These are phyloP conservation scores for Sporothrix euskadiensis DNA, from an alignment of 2,329 filamentous ascomycete genomes.

Conservation along the genomic window DNA sequence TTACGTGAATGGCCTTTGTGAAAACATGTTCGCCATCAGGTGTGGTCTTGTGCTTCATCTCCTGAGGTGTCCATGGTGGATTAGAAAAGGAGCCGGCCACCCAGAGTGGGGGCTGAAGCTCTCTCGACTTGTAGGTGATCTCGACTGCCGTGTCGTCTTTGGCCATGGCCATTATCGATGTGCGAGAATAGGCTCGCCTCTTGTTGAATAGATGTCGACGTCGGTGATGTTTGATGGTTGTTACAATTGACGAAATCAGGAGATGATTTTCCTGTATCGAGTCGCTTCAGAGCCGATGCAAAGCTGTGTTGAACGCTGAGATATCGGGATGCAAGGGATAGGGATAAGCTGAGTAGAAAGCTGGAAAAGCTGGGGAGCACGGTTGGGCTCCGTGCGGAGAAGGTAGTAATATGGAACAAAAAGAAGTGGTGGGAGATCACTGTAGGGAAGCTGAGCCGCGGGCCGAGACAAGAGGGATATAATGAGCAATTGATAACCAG, in stretches of 20 bases:
- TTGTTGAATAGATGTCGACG: background rate
- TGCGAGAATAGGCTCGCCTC: background rate
- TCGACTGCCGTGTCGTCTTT: constrained; percentile 48
- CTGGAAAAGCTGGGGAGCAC: background rate
- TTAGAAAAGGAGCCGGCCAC: constrained; percentile 68
- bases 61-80: constrained; percentile 65
- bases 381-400: constrained; percentile 12
- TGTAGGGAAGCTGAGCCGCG: background rate
- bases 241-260: background rate
- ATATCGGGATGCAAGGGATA: constrained; percentile 18
- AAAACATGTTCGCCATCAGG: constrained; percentile 60
- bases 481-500: background rate
- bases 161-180: constrained; percentile 38
- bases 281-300: background rate
- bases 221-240: background rate
- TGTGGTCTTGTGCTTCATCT: constrained; percentile 61
- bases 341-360: background rate
- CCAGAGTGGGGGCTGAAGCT: constrained; percentile 66
- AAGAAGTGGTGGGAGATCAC: background rate
- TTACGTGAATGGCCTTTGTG: constrained; percentile 54
- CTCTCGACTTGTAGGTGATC: constrained; percentile 62
- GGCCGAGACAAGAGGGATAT: background rate
- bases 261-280: background rate
- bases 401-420: background rate
- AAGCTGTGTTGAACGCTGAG: background rate